A percentile compares a stretch with the other conserved stretches of the same genome.
These are phyloP conservation scores for Amoebophrya sp. DNA, from an alignment of 169 alveolate species.

Conservation along the genomic window DNA sequence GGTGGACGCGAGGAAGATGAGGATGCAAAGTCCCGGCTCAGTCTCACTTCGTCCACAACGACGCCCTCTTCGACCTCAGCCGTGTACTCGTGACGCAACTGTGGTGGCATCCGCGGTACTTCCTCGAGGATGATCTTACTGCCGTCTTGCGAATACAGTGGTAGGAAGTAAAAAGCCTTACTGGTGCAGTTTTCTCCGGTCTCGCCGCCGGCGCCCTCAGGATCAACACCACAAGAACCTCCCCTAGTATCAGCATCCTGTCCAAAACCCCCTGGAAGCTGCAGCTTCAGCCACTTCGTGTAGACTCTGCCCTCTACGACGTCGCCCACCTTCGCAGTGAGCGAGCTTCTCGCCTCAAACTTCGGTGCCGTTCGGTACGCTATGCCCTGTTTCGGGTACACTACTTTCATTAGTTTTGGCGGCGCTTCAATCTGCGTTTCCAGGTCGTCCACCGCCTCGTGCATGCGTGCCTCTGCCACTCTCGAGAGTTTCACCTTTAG, in stretches of 20 bases:
- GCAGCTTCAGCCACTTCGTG: neutral
- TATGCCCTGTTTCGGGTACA: conserved; percentile 1
- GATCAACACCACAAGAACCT: too few relatives aligned
- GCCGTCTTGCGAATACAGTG: neutral
- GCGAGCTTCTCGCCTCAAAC: neutral
- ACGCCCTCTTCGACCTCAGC: neutral
- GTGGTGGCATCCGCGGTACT: neutral
- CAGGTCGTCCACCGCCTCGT: neutral
- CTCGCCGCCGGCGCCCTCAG: too few relatives aligned
- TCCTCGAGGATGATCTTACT: neutral
- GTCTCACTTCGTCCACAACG: too few relatives aligned
- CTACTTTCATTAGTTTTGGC: neutral
- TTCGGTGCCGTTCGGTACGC: neutral
- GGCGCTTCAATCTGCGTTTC: neutral
- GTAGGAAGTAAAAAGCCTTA: too few relatives aligned
- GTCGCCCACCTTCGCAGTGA: neutral
- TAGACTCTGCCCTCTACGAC: neutral
- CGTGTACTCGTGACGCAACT: neutral
- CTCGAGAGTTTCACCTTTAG: neutral
- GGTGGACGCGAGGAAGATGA: too few relatives aligned
- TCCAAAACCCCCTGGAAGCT: neutral
- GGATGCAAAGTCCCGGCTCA: too few relatives aligned
- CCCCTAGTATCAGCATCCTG: too few relatives aligned
- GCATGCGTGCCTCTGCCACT: neutral
- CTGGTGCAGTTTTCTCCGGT: too few relatives aligned